These are phyloP conservation scores for Helianthus annuus DNA, from an alignment of 129 eudicot genomes.

Conservation along the genomic window DNA sequence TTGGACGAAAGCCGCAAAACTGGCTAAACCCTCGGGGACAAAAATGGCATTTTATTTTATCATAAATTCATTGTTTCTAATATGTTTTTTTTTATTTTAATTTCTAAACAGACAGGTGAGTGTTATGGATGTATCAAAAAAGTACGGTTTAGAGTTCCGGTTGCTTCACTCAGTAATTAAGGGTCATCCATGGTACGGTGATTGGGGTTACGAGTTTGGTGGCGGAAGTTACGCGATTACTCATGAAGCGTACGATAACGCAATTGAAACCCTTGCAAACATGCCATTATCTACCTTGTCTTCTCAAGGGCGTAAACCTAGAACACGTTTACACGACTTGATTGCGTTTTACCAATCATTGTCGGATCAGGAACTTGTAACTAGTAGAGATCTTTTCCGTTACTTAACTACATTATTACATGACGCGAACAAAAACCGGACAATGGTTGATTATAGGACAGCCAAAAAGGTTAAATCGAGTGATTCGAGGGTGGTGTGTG, in stretches of 20 bases:
- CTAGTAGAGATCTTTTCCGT: slow-evolving; percentile 63
- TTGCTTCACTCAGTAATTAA: slow-evolving; percentile 69
- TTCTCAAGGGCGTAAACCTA: slow-evolving; percentile 69
- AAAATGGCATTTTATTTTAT: too few species aligned
- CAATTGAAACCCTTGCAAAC: slow-evolving; percentile 65
- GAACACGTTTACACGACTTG: slow-evolving; percentile 70
- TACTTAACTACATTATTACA: slow-evolving; percentile 62
- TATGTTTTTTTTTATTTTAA: neutral
- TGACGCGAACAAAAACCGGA: slow-evolving; percentile 43
- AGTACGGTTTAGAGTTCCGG: slow-evolving; percentile 54
- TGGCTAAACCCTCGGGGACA: too few species aligned
- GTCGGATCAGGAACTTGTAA: slow-evolving; percentile 65
- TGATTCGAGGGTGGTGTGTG: slow-evolving; percentile 54
- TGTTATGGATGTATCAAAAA: slow-evolving; percentile 93
- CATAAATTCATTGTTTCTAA: neutral
- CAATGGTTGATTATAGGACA: slow-evolving; percentile 30
- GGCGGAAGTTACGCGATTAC: slow-evolving; percentile 80
- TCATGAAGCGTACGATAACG: slow-evolving; percentile 51
- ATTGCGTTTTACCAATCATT: slow-evolving; percentile 68
- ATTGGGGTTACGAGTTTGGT: slow-evolving; percentile 95
- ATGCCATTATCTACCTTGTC: slow-evolving; percentile 54
- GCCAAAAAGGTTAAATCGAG: slow-evolving; percentile 47
- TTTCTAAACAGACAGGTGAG: slow-evolving; percentile 67
- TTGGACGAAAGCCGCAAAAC: too few species aligned
- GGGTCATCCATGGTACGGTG: slow-evolving; percentile 95